A percentile compares a stretch with the other conserved stretches of the same genome.
Evolutionary conservation across 176 grass and related monocot species (phyloP).

Genomic region (Ensete glaucum): DNA sequence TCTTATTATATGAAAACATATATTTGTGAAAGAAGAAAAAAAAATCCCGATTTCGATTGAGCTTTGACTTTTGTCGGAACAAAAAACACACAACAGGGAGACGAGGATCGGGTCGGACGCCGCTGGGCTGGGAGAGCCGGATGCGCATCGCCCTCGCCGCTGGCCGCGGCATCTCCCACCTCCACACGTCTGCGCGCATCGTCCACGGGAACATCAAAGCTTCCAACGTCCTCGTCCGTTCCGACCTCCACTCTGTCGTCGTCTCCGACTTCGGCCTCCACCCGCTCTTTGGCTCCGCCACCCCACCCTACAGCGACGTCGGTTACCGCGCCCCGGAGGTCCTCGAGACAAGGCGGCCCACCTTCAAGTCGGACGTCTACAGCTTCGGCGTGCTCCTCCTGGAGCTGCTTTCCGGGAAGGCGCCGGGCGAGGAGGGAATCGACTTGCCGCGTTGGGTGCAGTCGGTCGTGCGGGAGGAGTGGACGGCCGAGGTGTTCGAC

Average conservation of each 20-base stretch:
- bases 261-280: slow-evolving; percentile 71
- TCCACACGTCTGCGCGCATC: slow-evolving; percentile 53
- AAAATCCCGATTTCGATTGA: too few relatives aligned
- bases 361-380: slow-evolving; percentile 71
- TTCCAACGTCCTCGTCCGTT: slow-evolving; percentile 84
- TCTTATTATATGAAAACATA: neutral
- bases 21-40: too few relatives aligned
- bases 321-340: slow-evolving; percentile 74
- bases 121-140: slow-evolving; percentile 68
- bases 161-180: slow-evolving; percentile 60
- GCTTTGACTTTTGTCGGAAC: too few relatives aligned
- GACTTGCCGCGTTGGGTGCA: slow-evolving; percentile 90
- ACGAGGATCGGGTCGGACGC: slow-evolving; percentile 42
- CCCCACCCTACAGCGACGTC: slow-evolving; percentile 33
- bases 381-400: slow-evolving; percentile 70
- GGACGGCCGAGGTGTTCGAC: slow-evolving; percentile 97
- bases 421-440: slow-evolving; percentile 53
- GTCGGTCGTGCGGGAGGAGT: slow-evolving; percentile 92
- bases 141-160: slow-evolving; percentile 65
- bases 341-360: slow-evolving; percentile 48
- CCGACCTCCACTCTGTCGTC: slow-evolving; percentile 48
- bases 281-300: slow-evolving; percentile 49
- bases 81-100: slow-evolving; percentile 28
- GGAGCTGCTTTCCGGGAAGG: slow-evolving; percentile 62
- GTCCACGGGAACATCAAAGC: slow-evolving; percentile 87